These are phyloP conservation scores for Termitomyces bulborhizus DNA, from an alignment of 768 basidiomycete species.

Conservation along the genomic window DNA sequence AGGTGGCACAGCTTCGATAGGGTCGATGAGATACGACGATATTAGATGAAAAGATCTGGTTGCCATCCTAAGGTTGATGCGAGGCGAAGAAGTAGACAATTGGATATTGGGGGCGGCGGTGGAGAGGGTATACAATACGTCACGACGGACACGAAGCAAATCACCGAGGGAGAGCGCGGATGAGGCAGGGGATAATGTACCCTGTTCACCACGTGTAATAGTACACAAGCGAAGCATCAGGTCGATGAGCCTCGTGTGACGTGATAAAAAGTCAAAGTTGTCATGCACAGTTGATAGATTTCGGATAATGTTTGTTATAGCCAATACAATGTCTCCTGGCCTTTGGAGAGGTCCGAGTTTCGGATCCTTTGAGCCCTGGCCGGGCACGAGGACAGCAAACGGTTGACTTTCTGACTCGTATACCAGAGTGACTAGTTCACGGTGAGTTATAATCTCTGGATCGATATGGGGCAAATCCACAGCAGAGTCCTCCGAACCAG, in stretches of 20 bases:
- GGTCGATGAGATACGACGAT: slow-evolving; percentile 71
- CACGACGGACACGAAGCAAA: slow-evolving; percentile 67
- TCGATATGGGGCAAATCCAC: slow-evolving; percentile 22
- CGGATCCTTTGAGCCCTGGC: slow-evolving; percentile 45
- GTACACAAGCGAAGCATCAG: slow-evolving; percentile 65
- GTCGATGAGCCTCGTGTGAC: slow-evolving; percentile 57
- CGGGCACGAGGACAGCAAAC: slow-evolving; percentile 49
- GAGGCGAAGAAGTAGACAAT: slow-evolving; percentile 38
- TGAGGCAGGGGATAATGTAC: slow-evolving; percentile 38
- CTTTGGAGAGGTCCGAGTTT: slow-evolving; percentile 56
- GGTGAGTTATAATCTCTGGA: slow-evolving; percentile 51
- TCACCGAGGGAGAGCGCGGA: slow-evolving; percentile 65
- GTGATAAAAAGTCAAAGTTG: slow-evolving; percentile 62
- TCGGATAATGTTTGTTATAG: slow-evolving; percentile 74
- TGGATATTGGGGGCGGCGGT: slow-evolving; percentile 50
- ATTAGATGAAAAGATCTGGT: slow-evolving; percentile 59
- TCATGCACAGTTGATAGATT: slow-evolving; percentile 76
- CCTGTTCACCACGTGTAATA: slow-evolving; percentile 30
- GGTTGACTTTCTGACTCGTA: slow-evolving; percentile 51
- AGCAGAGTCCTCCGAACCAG: slow-evolving; percentile 32
- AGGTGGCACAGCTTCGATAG: slow-evolving; percentile 59
- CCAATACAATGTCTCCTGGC: slow-evolving; percentile 60
- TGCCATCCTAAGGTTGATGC: slow-evolving; percentile 40
- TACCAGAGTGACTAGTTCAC: slow-evolving; percentile 53
- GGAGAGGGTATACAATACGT: slow-evolving; percentile 64